Evolutionary conservation across 192 early-diverging fungal genomes (phyloP).

Genomic region (Dissophora globulifera): DNA sequence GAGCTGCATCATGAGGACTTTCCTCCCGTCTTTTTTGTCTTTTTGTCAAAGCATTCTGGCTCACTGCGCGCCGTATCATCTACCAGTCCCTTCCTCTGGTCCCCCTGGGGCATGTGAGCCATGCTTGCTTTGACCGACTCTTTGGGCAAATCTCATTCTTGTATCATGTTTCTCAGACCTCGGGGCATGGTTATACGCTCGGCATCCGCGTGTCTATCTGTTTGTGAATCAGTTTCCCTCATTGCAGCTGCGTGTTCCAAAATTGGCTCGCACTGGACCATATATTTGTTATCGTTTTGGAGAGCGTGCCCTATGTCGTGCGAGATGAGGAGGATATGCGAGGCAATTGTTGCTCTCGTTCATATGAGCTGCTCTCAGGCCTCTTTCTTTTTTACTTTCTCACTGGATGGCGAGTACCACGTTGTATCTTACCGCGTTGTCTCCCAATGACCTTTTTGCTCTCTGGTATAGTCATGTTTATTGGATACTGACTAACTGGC

Average conservation of each 20-base stretch:
- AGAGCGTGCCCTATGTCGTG: not conserved
- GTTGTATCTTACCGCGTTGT: no score
- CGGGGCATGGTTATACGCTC: not conserved
- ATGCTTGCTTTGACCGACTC: no score
- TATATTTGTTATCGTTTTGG: not conserved
- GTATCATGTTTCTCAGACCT: not conserved
- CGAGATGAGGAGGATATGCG: not conserved
- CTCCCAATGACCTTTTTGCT: not conserved
- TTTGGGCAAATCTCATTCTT: no score
- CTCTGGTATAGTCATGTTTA: not conserved
- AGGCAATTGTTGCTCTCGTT: slow-evolving; percentile 32
- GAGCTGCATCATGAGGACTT: no score
- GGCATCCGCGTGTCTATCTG: not conserved
- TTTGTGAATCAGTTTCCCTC: not conserved
- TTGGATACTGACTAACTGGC: not conserved
- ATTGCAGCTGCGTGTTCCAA: not conserved
- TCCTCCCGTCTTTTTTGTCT: no score
- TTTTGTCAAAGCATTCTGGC: no score
- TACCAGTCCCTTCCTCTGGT: no score
- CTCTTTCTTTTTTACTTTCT: slow-evolving; percentile 15
- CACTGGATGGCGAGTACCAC: slow-evolving; percentile 7
- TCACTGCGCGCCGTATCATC: no score
- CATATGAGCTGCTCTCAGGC: slow-evolving; percentile 45
- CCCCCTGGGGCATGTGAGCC: no score
- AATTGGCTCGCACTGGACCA: not conserved